phyloP scores from a whole-genome alignment of 2,329 filamentous ascomycete species.

The Blastomyces silverae region DNA sequence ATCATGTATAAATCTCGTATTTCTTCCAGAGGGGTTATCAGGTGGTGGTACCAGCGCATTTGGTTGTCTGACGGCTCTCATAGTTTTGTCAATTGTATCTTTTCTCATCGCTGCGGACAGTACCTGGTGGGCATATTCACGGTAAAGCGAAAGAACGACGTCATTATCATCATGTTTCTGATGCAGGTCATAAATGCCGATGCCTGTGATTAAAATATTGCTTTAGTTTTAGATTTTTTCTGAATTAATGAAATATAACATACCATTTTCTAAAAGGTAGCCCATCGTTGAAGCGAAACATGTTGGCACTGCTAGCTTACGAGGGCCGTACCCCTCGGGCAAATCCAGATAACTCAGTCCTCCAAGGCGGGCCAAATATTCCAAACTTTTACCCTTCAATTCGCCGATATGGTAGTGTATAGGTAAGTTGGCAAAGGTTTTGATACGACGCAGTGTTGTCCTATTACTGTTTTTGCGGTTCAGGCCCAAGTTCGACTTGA shows the following conservation, averaged over 20 bases:
- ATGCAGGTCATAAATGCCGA: slow-evolving; percentile 31
- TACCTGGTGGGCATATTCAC: slow-evolving; percentile 38
- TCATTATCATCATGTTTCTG: slow-evolving; percentile 32
- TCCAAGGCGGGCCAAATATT: slow-evolving; percentile 40
- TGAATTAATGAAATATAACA: slow-evolving; percentile 13
- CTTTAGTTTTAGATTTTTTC: slow-evolving; percentile 9
- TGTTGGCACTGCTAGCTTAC: slow-evolving; percentile 36
- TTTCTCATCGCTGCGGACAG: slow-evolving; percentile 33
- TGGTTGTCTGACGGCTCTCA: slow-evolving; percentile 32
- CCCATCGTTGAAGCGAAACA: slow-evolving; percentile 39
- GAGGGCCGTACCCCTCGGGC: slow-evolving; percentile 35
- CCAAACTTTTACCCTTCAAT: slow-evolving; percentile 34
- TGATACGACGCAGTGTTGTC: slow-evolving; percentile 34
- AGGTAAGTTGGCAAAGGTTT: slow-evolving; percentile 34
- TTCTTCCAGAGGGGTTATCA: slow-evolving; percentile 15
- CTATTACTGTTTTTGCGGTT: slow-evolving; percentile 20
- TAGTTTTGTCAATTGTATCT: slow-evolving; percentile 31
- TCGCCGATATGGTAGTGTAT: slow-evolving; percentile 29
- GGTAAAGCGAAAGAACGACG: slow-evolving; percentile 34
- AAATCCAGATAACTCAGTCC: slow-evolving; percentile 37
- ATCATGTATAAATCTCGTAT: slow-evolving; percentile 27
- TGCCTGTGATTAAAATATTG: slow-evolving; percentile 22
- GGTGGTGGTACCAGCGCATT: slow-evolving; percentile 20
- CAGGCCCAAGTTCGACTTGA: slow-evolving; percentile 32
- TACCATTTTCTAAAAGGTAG: slow-evolving; percentile 36